Percentiles rank a stretch among this genome's conserved stretches.
phyloP scores from a whole-genome alignment of 306 rosid species.

The Canavalia ensiformis region DNA sequence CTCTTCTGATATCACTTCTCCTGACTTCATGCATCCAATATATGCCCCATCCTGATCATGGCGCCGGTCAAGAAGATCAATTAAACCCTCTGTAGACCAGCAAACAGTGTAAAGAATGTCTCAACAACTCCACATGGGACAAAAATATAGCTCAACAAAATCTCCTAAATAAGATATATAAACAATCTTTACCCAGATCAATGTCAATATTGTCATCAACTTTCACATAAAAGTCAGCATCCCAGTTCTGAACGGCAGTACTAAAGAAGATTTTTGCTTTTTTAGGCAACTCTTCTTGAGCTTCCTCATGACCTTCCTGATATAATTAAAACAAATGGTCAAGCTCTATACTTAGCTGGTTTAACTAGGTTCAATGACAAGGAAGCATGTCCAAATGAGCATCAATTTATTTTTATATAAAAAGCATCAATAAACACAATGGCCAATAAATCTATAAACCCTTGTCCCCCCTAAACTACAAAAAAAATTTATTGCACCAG shows the following conservation, averaged over 20 bases:
- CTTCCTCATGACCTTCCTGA: slow-evolving; percentile 99
- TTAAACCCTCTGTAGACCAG: slow-evolving; percentile 79
- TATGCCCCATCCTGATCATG: slow-evolving; percentile 89
- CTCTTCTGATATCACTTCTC: slow-evolving; percentile 95
- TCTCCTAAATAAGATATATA: slow-evolving; percentile 9
- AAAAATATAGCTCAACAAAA: slow-evolving; percentile 19
- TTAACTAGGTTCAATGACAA: slow-evolving; percentile 17
- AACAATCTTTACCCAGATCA: slow-evolving; percentile 77
- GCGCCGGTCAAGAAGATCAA: slow-evolving; percentile 91
- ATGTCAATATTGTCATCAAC: slow-evolving; percentile 85
- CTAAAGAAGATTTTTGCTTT: slow-evolving; percentile 91
- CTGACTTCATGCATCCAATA: slow-evolving; percentile 99
- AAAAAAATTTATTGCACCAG: not conserved
- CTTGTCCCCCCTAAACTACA: not conserved
- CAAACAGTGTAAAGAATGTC: slow-evolving; percentile 42
- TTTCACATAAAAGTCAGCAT: slow-evolving; percentile 95
- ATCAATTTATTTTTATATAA: slow-evolving; percentile 18
- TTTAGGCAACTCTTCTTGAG: slow-evolving; percentile 93
- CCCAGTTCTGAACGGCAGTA: slow-evolving; percentile 96
- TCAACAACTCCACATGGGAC: slow-evolving; percentile 32
- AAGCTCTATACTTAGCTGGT: slow-evolving; percentile 39
- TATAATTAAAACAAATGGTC: slow-evolving; percentile 47
- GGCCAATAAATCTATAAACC: not conserved
- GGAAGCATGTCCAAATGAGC: slow-evolving; percentile 42
- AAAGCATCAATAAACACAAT: slow-evolving; percentile 26